Evolutionary conservation across 805 yeast species (phyloP), one percentile per base, ranked within the genome.

Genomic region (Candida krabiensis): DNA sequence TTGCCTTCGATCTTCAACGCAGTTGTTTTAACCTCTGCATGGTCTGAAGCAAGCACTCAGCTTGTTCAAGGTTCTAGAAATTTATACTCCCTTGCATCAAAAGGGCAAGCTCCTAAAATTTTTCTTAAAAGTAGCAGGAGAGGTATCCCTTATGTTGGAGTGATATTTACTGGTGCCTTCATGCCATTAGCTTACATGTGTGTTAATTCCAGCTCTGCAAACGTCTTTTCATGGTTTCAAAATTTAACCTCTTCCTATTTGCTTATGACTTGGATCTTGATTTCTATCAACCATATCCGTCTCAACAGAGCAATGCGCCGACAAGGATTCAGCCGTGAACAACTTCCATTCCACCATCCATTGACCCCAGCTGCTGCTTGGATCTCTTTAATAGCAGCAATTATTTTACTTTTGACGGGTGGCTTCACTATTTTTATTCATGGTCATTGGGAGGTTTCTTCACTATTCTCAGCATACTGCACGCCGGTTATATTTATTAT

Each of bases 1-100:
- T 64, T 85, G 44, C 89, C 86, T 30, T 80, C 79, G 46, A 74
- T 86, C 30, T 70, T 86, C 54, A 86, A 86, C 56, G 89, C 80
- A 2, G 77, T 83, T 56, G 80, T 85, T 9, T 43, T 67, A n/a
- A 47, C 60, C 4, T 56, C 64, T n/a, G 66, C 66, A 11, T 70
- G 63, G 34, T 47, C 88, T 9, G 88, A 88, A 32, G 83, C 84
- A 9, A 84, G 82, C 62, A 76, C 85, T 4, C 84, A 77, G 58
- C 65, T 83, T 53, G 80, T 79, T 58, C 75, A 76, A 53, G 79
- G 81, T 31, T 78, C 89, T 13, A 71, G 91, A 68, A 74, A 82
- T 3, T 60, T 83, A 24, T 82, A 78, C 53, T 80, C 84, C 15
- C 65, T 84, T 49, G 79, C 90, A 1, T 67, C 75, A 35, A 81